Evolutionary conservation across 345 rosid species (phyloP), one percentile per base, ranked within the genome.

Genomic region (Aethionema arabicum): DNA sequence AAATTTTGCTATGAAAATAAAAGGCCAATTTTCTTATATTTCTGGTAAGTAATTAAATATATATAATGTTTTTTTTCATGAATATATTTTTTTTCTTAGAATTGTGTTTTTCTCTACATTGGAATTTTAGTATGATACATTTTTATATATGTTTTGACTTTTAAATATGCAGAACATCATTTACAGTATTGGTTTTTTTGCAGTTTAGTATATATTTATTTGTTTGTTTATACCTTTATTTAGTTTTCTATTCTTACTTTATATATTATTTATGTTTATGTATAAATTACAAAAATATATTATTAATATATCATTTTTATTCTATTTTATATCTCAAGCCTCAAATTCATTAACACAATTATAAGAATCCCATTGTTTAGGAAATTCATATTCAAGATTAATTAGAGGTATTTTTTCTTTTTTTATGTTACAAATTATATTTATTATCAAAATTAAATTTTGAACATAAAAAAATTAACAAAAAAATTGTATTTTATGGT

Each of bases 1-100:
- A 35, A 21, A 8, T 50, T 56, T 70, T 70, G 49, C 65, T 64
- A 64, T 70, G 74, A 57, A 30, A 64, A 50, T 63, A 57, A 70
- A 63, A 51, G 60, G 37, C 37, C 65, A 50, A 29, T 14, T 63
- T 37, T 1, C 11, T 70, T 59, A 48, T 14, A 49, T 49, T 43
- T 57, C 61, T 64, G 54, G 74, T 64, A 46, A 63, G 47, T n/a
- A n/a, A 32, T 41, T 32, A 6, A 14, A 39, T 31, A 35, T 11
- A 14, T 56, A 36, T 40, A n/a, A 31, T 21, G 11, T 11, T 32
- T 16, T n/a, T 29, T 50, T 59, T 53, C 57, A 8, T 59, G 16
- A 41, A 46, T 49, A 7, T 12, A n/a, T 4, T 3, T 2, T 12
- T 40, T 40, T 33, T 50, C 16, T n/a, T 50, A 6, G 31, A 16